These are phyloP conservation scores for Dendrocalamus sinicus DNA, from an alignment of 176 grass and related monocot species.

Conservation along the genomic window DNA sequence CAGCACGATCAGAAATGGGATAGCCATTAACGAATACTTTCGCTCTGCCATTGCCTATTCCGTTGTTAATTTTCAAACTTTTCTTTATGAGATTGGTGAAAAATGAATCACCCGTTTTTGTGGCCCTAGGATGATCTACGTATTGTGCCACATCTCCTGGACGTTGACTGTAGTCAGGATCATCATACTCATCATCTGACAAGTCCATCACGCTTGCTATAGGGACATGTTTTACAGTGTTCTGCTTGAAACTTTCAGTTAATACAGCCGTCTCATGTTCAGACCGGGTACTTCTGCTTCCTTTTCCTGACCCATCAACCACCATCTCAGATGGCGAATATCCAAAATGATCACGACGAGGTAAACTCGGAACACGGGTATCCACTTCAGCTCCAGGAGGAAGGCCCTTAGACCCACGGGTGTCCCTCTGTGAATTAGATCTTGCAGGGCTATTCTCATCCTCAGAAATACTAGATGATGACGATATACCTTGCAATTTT, in stretches of 20 bases:
- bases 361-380: conserved; percentile 76
- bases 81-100: conserved; percentile 93
- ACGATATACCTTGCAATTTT: conserved; percentile 60
- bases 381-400: conserved; percentile 59
- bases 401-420: conserved; percentile 47
- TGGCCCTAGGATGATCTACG: conserved; percentile 43
- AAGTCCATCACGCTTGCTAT: conserved; percentile 79
- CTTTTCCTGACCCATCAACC: conserved; percentile 67
- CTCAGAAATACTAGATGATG: conserved; percentile 65
- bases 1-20: conserved; percentile 66
- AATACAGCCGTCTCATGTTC: conserved; percentile 82
- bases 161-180: conserved; percentile 66
- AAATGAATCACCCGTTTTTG: conserved; percentile 77
- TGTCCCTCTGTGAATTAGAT: conserved; percentile 60
- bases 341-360: conserved; percentile 70
- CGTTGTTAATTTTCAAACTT: conserved; percentile 68
- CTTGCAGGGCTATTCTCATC: conserved; percentile 57
- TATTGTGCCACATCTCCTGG: conserved; percentile 40
- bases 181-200: conserved; percentile 71
- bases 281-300: conserved; percentile 83
- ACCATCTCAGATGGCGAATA: conserved; percentile 57
- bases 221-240: conserved; percentile 75
- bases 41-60: conserved; percentile 50
- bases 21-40: conserved; percentile 87
- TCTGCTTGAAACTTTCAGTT: conserved; percentile 80